Conservation (phyloP, 2,329 filamentous ascomycete genomes). For the Aspergillus japonicus region DNA sequence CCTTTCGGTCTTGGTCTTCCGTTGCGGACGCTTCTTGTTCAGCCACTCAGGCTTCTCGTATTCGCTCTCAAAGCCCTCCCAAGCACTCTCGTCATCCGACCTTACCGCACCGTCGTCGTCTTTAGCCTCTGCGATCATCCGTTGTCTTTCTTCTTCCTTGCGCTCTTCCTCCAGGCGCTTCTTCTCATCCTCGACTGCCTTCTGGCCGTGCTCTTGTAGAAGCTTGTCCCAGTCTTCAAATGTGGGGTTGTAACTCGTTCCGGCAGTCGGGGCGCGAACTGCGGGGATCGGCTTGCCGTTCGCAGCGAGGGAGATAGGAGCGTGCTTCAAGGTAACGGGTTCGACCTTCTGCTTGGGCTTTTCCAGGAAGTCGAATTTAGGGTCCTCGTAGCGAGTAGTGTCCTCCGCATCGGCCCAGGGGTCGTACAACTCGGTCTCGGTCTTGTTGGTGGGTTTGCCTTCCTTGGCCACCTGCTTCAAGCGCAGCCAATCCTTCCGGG, state of each 20-base stretch:
- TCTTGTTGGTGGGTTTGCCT: constrained; percentile 46
- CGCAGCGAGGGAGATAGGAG: constrained; percentile 78
- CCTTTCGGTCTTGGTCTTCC: constrained; percentile 82
- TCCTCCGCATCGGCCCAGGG: constrained; percentile 66
- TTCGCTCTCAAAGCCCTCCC: constrained; percentile 85
- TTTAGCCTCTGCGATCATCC: constrained; percentile 70
- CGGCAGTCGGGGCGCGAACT: constrained; percentile 74
- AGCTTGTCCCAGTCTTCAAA: constrained; percentile 83
- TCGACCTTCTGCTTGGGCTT: constrained; percentile 65
- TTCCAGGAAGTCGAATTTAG: constrained; percentile 64
- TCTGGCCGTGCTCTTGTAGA: constrained; percentile 70
- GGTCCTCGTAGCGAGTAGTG: constrained; percentile 45
- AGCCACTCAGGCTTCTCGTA: constrained; percentile 65
- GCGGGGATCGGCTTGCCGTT: constrained; percentile 77
- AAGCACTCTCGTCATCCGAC: constrained; percentile 86
- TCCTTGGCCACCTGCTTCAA: constrained; percentile 78
- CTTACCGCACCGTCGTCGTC: constrained; percentile 71
- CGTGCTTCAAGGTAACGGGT: constrained; percentile 71
- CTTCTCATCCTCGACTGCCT: constrained; percentile 75
- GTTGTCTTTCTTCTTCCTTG: constrained; percentile 65
- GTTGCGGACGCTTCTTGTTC: constrained; percentile 71
- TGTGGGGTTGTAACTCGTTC: constrained; percentile 87
- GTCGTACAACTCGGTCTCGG: constrained; percentile 65
- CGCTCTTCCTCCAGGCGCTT: constrained; percentile 67
- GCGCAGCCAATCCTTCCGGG: constrained; percentile 76